Evolutionary conservation across 805 yeast genomes (phyloP).

Genomic region (Metschnikowia amazonensis): DNA sequence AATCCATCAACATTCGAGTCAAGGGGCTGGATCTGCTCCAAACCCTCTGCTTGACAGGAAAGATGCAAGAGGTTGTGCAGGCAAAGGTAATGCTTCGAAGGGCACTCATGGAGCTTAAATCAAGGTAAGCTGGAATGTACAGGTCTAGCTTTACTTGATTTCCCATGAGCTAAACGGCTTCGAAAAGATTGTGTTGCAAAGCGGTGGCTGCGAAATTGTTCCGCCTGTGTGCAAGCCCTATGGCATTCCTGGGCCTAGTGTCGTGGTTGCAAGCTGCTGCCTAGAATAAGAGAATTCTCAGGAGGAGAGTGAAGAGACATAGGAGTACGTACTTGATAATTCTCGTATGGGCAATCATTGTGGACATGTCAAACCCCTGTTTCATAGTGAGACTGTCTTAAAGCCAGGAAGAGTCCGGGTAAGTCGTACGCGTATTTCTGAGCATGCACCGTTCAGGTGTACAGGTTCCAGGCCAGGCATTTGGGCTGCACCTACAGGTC

Average conservation of each 20-base stretch:
- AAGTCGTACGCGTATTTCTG: slow-evolving; percentile 3
- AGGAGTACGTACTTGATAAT: too few species aligned
- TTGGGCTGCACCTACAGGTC: slow-evolving; percentile 1
- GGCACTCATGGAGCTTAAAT: slow-evolving; percentile 9
- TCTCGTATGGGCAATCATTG: too few species aligned
- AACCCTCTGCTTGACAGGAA: slow-evolving; percentile 13
- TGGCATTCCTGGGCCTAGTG: not conserved
- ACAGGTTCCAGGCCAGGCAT: not conserved
- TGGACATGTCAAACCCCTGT: not conserved
- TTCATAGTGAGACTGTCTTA: not conserved
- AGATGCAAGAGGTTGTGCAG: slow-evolving; percentile 11
- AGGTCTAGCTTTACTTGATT: not conserved
- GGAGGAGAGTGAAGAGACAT: not conserved
- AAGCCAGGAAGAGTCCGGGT: slow-evolving; percentile 1
- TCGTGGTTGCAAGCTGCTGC: not conserved
- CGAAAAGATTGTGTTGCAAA: not conserved
- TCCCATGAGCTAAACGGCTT: not conserved
- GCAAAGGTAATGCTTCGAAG: slow-evolving; percentile 14
- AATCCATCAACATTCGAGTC: slow-evolving; percentile 9
- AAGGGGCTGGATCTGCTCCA: slow-evolving; percentile 12
- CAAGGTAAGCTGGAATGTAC: not conserved
- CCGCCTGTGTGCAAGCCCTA: not conserved
- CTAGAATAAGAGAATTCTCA: not conserved
- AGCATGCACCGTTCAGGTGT: slow-evolving; percentile 1
- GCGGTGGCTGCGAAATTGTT: slow-evolving; percentile 1